These are phyloP conservation scores for Anisodus acutangulus DNA, from an alignment of 257 asterid species.

Conservation along the genomic window DNA sequence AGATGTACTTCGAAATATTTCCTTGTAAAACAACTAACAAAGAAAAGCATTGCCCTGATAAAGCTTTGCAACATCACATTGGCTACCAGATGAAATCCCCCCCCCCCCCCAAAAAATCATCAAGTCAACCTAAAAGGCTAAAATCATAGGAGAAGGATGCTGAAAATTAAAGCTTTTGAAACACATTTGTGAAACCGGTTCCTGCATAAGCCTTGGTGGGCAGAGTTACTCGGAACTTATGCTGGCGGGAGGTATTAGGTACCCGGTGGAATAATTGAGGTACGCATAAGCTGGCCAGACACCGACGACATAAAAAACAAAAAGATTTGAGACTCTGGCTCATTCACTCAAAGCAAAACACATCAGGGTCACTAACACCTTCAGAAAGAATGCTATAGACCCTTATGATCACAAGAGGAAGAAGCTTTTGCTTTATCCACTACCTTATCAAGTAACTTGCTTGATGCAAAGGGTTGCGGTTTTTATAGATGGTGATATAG, in stretches of 20 bases:
- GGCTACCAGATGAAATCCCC: conserved; percentile 5
- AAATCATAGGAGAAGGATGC: neutral
- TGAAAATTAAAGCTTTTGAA: neutral
- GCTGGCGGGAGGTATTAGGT: neutral
- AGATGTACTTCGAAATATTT: conserved; percentile 7
- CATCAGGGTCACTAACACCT: conserved; percentile 4
- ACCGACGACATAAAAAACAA: neutral
- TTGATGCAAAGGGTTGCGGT: neutral
- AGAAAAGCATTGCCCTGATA: conserved; percentile 12
- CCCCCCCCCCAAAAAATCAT: neutral
- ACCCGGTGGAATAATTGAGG: neutral
- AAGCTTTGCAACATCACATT: neutral
- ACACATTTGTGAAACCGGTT: neutral
- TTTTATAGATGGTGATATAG: neutral
- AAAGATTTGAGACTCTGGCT: neutral
- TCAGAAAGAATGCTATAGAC: conserved; percentile 20
- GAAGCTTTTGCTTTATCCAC: neutral
- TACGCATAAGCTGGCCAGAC: neutral
- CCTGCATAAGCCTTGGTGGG: neutral
- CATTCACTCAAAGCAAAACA: neutral
- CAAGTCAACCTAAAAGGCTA: neutral
- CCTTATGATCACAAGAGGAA: neutral
- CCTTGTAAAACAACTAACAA: neutral
- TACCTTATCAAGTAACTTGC: neutral
- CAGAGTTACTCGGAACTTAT: neutral